Conservation (phyloP, 495 filamentous ascomycete species). For the Staphylotrichum tortipilum region DNA sequence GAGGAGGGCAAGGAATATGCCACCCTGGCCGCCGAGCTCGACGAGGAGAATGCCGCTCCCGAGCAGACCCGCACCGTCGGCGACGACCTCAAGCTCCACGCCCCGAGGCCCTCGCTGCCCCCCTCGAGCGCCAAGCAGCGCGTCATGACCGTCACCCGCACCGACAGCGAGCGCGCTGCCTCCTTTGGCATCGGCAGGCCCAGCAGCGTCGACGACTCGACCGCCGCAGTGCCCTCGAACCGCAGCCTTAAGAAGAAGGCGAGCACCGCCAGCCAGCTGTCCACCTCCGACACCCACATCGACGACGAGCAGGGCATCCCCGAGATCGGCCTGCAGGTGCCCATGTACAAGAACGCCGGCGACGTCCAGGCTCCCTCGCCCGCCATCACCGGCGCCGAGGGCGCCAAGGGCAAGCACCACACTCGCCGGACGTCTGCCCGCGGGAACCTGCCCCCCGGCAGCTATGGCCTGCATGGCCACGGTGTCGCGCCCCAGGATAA, state of each 20-base stretch:
- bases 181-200: slow-evolving; percentile 70
- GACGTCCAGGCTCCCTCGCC: slow-evolving; percentile 96
- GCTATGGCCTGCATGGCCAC: slow-evolving; percentile 82
- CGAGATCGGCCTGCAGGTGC: slow-evolving; percentile 80
- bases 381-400: slow-evolving; percentile 48
- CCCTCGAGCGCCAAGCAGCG: slow-evolving; percentile 67
- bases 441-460: slow-evolving; percentile 55
- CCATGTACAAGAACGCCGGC: slow-evolving; percentile 88
- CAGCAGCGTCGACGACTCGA: slow-evolving; percentile 39
- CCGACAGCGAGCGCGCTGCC: slow-evolving; percentile 75
- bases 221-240: slow-evolving; percentile 19
- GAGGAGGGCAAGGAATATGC: slow-evolving; percentile 88
- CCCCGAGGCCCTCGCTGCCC: slow-evolving; percentile 81
- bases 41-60: slow-evolving; percentile 34
- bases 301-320: slow-evolving; percentile 80
- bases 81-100: slow-evolving; percentile 76
- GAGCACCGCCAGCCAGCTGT: slow-evolving; percentile 49
- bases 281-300: slow-evolving; percentile 35
- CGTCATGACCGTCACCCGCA: slow-evolving; percentile 75
- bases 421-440: slow-evolving; percentile 46
- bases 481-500: slow-evolving; percentile 59
- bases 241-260: slow-evolving; percentile 53
- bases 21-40: slow-evolving; percentile 43
- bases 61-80: slow-evolving; percentile 70
- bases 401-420: slow-evolving; percentile 54